Percentiles rank a stretch among this genome's conserved stretches.
phyloP scores from a whole-genome alignment of 2,329 filamentous ascomycete species.

The Colletotrichum sublineola region DNA sequence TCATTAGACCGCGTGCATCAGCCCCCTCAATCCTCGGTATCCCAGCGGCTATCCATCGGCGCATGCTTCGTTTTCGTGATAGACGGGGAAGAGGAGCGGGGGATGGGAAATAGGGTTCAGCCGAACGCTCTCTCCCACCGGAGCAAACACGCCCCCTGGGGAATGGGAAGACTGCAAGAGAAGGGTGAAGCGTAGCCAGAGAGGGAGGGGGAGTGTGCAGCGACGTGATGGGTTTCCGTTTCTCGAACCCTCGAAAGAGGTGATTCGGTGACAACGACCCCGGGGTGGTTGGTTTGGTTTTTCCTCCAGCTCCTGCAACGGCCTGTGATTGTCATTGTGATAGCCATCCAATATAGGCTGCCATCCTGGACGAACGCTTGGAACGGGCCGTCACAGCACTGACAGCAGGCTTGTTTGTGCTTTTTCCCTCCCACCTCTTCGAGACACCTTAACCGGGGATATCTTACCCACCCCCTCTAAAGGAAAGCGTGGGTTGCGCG shows the following conservation, averaged over 20 bases:
- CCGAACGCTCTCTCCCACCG: background rate
- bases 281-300: background rate
- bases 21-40: conserved; percentile 9
- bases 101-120: too few relatives aligned
- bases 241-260: conserved; percentile 4
- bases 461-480: background rate
- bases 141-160: background rate
- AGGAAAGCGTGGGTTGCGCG: background rate
- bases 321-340: background rate
- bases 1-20: conserved; percentile 15
- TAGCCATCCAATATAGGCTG: background rate
- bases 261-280: conserved; percentile 10
- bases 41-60: background rate
- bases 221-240: background rate
- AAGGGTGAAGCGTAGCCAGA: conserved; percentile 18
- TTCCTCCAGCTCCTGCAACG: too few relatives aligned
- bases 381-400: conserved; percentile 32
- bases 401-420: conserved; percentile 9
- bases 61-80: too few relatives aligned
- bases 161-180: background rate
- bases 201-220: conserved; percentile 25
- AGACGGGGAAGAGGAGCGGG: too few relatives aligned
- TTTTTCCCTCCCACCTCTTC: background rate
- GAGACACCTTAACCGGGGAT: background rate
- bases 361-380: conserved; percentile 12